Conservation (phyloP, 345 rosid species). For the Melaleuca alternifolia region DNA sequence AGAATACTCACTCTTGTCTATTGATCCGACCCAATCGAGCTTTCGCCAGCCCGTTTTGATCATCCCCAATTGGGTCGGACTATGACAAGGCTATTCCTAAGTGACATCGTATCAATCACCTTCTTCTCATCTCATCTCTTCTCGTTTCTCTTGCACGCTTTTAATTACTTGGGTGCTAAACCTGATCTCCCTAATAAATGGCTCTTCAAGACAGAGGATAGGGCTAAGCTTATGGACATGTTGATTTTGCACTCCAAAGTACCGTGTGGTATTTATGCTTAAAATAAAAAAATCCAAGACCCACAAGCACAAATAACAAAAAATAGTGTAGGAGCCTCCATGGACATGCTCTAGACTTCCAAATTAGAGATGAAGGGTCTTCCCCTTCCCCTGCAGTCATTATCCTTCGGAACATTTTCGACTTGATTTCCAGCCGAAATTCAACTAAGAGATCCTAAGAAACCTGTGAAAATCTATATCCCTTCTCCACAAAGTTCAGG, state of each 20-base stretch:
- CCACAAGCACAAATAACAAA: slow-evolving; percentile 32
- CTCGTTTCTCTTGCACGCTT: too few relatives aligned
- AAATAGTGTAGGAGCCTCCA: slow-evolving; percentile 28
- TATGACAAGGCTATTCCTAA: neutral
- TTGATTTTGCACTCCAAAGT: slow-evolving; percentile 17
- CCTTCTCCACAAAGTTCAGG: neutral
- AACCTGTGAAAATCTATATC: neutral
- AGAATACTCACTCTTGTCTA: neutral
- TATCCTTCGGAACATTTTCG: slow-evolving; percentile 12
- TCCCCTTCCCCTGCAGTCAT: slow-evolving; percentile 43
- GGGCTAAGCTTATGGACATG: slow-evolving; percentile 13
- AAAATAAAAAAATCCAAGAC: slow-evolving; percentile 39
- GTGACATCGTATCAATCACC: neutral
- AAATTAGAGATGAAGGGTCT: slow-evolving; percentile 16
- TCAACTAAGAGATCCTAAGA: neutral
- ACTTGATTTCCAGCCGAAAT: neutral
- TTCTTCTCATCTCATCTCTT: neutral
- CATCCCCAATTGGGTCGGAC: neutral
- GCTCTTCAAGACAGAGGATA: slow-evolving; percentile 15
- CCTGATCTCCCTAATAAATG: too few relatives aligned
- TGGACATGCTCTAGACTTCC: slow-evolving; percentile 23
- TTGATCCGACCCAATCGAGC: neutral
- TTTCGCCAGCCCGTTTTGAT: too few relatives aligned
- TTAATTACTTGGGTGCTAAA: too few relatives aligned
- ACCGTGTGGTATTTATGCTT: slow-evolving; percentile 31